These are phyloP conservation scores for Colletotrichum chrysophilum DNA, from an alignment of 2,329 filamentous ascomycete genomes.

Conservation along the genomic window DNA sequence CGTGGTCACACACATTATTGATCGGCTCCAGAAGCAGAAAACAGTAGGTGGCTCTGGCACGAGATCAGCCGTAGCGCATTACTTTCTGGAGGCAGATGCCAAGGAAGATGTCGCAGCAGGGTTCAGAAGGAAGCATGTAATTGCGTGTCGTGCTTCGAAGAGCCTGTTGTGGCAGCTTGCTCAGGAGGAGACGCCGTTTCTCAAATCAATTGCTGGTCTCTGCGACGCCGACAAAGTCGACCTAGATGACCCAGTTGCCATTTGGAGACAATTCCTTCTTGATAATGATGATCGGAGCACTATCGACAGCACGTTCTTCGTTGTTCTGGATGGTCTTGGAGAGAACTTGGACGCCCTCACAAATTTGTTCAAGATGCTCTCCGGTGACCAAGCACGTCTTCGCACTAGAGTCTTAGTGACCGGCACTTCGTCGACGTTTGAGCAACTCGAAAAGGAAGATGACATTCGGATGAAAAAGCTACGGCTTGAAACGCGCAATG, in stretches of 20 bases:
- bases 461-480: not conserved
- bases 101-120: not conserved
- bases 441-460: not conserved
- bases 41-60: not conserved
- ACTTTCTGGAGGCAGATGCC: not conserved
- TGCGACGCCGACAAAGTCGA: conserved; percentile 29
- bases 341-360: conserved; percentile 23
- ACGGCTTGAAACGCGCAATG: not conserved
- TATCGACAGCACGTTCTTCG: conserved; percentile 34
- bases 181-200: conserved; percentile 35
- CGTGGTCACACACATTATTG: not conserved
- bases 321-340: conserved; percentile 35
- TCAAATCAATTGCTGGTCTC: conserved; percentile 32
- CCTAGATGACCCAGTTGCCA: conserved; percentile 16
- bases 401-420: not conserved
- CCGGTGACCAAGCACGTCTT: not conserved
- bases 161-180: conserved; percentile 33
- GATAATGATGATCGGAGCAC: conserved; percentile 34
- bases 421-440: not conserved
- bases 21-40: not conserved
- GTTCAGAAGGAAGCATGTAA: not conserved
- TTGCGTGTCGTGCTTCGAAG: not conserved
- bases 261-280: conserved; percentile 2
- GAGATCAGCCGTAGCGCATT: not conserved
- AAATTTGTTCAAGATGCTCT: conserved; percentile 29